Evolutionary conservation across 169 alveolate genomes (phyloP).

Genomic region (Cryptosporidium sp.): DNA sequence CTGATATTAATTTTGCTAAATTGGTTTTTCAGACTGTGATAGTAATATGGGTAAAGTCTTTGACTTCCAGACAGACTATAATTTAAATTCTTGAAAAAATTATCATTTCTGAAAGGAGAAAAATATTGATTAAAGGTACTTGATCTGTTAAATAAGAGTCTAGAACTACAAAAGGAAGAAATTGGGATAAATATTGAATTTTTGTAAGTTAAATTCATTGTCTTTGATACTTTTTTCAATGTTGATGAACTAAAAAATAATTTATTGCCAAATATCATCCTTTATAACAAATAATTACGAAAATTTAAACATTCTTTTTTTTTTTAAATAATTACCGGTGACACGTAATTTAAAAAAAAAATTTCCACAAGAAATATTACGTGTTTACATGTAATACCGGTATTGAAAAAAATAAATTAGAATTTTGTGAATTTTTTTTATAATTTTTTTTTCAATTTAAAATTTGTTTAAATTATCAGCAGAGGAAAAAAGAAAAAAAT

Average conservation of each 20-base stretch:
- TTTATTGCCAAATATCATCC: background rate
- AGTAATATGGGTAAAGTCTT: background rate
- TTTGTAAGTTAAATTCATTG: background rate
- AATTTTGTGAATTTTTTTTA: background rate
- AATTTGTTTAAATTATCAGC: background rate
- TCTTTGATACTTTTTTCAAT: background rate
- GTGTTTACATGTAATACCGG: constrained; percentile 24
- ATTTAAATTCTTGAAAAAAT: background rate
- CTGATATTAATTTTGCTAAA: background rate
- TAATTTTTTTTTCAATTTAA: background rate
- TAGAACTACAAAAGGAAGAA: background rate
- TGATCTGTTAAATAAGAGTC: background rate
- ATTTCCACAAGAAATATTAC: constrained; percentile 14
- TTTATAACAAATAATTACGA: no score
- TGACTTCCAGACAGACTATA: background rate
- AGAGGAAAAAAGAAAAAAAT: background rate
- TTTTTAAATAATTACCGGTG: background rate
- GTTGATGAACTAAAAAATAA: background rate
- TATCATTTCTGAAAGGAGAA: background rate
- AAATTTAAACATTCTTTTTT: background rate
- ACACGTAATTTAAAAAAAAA: background rate
- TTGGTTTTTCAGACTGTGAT: background rate
- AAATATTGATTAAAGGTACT: background rate
- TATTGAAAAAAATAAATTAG: background rate
- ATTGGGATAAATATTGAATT: background rate